Evolutionary conservation across 2,329 filamentous ascomycete genomes (phyloP).

Genomic region (Claviceps pazoutovae): DNA sequence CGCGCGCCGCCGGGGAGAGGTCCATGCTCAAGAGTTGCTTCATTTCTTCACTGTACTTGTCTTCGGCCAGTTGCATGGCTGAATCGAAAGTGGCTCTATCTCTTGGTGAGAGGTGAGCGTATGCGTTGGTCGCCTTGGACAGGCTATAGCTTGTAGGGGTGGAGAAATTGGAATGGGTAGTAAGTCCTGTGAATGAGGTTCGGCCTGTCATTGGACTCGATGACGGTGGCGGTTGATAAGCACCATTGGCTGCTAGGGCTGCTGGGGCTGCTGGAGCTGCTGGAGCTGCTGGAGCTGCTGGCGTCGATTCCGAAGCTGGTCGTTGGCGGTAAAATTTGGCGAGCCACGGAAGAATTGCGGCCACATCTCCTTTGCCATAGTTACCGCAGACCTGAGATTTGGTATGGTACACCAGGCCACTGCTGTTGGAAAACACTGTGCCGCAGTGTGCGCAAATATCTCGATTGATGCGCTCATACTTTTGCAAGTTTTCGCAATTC

Average conservation of each 20-base stretch:
- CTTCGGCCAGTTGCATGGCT: conserved; percentile 18
- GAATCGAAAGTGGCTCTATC: conserved; percentile 13
- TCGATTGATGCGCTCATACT: conserved; percentile 11
- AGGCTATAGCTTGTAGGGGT: neutral
- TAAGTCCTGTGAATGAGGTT: neutral
- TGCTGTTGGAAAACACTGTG: conserved; percentile 25
- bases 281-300: neutral
- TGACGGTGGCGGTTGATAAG: neutral
- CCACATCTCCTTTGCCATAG: conserved; percentile 13
- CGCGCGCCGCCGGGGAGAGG: conserved; percentile 20
- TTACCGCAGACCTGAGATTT: conserved; percentile 32
- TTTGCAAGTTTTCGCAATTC: conserved; percentile 12
- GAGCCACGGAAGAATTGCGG: conserved; percentile 1
- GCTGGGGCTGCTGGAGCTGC: no score
- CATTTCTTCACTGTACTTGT: conserved; percentile 27
- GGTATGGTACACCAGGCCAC: conserved; percentile 31
- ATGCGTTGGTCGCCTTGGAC: conserved; percentile 20
- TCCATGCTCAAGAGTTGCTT: conserved; percentile 21
- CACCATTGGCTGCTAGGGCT: neutral
- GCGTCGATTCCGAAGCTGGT: neutral
- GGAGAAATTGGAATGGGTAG: neutral
- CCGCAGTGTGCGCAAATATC: conserved; percentile 32
- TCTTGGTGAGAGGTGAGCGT: conserved; percentile 27
- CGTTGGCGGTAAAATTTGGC: conserved; percentile 1
- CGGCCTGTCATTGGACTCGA: neutral